Conservation (phyloP, 345 rosid species). For the Euphorbia pulcherrima region DNA sequence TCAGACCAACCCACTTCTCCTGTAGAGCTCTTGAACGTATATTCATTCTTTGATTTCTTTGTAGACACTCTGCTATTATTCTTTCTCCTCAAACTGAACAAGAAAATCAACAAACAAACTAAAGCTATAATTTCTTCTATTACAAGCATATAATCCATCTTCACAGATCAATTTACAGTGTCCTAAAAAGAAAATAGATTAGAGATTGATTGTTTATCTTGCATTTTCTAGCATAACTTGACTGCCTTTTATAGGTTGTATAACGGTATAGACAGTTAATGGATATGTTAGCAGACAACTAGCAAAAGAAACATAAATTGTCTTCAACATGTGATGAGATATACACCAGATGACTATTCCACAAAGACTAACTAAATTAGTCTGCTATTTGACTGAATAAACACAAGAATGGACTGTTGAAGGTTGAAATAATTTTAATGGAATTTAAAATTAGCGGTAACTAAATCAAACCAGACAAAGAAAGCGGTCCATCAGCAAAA, state of each 20-base stretch:
- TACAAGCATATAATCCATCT: too few species aligned
- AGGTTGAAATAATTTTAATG: not conserved
- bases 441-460: not conserved
- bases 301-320: not conserved
- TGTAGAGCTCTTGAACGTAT: not conserved
- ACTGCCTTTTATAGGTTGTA: conserved; percentile 4
- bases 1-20: not conserved
- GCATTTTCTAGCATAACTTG: too few species aligned
- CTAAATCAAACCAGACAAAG: not conserved
- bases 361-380: not conserved
- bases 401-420: too few species aligned
- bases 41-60: not conserved
- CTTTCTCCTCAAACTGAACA: too few species aligned
- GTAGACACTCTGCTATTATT: not conserved
- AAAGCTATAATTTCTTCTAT: too few species aligned
- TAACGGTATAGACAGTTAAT: not conserved
- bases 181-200: too few species aligned
- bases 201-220: too few species aligned
- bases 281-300: not conserved
- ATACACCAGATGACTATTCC: conserved; percentile 27
- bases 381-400: not conserved
- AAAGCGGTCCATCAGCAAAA: not conserved
- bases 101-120: too few species aligned
- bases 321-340: not conserved
- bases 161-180: too few species aligned